Percentiles rank a stretch among this genome's conserved stretches.
Evolutionary conservation across 129 eudicot species (phyloP).

Genomic region (Chrysanthemum seticuspe): DNA sequence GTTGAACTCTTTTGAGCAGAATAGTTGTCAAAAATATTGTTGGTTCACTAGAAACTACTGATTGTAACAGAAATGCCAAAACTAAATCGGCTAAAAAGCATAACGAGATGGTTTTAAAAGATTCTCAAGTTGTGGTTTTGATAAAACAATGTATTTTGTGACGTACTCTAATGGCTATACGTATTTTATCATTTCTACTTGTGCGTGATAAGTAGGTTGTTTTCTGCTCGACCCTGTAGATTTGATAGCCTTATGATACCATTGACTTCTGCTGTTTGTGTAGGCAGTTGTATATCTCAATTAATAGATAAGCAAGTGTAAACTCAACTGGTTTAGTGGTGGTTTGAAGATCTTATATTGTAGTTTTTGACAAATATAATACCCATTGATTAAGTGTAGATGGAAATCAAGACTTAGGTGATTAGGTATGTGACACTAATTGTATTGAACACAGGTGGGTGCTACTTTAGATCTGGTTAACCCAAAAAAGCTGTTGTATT

Average conservation of each 20-base stretch:
- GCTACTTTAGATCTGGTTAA: no score
- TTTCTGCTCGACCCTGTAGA: not conserved
- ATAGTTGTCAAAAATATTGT: constrained; percentile 25
- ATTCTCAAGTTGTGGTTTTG: constrained; percentile 25
- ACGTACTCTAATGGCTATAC: constrained; percentile 4
- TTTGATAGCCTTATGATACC: no score
- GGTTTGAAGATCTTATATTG: not conserved
- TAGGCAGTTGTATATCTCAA: not conserved
- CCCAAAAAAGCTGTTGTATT: no score
- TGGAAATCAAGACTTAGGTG: no score
- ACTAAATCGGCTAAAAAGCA: constrained; percentile 21
- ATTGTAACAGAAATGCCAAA: constrained; percentile 23
- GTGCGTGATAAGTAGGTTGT: not conserved
- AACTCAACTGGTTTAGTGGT: not conserved
- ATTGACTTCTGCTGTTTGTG: not conserved
- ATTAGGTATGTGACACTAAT: no score
- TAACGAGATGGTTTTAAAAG: constrained; percentile 27
- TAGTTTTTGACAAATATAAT: no score
- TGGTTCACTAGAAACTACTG: constrained; percentile 27
- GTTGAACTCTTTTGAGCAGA: constrained; percentile 39
- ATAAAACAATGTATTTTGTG: constrained; percentile 30
- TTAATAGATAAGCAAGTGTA: not conserved
- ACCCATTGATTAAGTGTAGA: no score
- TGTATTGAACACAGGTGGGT: no score
- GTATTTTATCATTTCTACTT: constrained; percentile 16